These are phyloP conservation scores for Bombardia bombarda DNA, from an alignment of 495 filamentous ascomycete genomes.

Conservation along the genomic window DNA sequence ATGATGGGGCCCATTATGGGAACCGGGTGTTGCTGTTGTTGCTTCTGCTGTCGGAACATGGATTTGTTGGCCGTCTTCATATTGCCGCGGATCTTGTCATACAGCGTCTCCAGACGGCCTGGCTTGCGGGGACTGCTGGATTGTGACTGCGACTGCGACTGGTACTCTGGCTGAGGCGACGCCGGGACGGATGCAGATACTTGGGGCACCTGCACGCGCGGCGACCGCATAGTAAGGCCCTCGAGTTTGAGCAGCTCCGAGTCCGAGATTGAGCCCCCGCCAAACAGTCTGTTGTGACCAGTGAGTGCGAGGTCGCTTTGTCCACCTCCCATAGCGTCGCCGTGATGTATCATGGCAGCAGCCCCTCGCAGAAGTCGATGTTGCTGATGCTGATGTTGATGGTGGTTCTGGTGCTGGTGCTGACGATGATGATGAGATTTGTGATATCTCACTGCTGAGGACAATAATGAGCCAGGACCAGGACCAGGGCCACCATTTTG, in stretches of 20 bases:
- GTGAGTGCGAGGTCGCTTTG: background rate
- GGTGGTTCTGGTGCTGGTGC: background rate
- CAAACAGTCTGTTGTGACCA: slow-evolving; percentile 6
- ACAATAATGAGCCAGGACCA: no score
- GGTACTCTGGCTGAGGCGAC: no score
- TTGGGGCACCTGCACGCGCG: slow-evolving; percentile 18
- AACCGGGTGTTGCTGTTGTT: slow-evolving; percentile 6
- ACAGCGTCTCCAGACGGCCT: slow-evolving; percentile 18
- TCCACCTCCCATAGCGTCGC: background rate
- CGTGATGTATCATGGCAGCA: background rate
- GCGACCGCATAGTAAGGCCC: slow-evolving; percentile 35
- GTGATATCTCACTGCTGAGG: background rate
- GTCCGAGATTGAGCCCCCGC: slow-evolving; percentile 35
- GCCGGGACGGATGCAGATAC: slow-evolving; percentile 20
- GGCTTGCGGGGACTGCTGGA: slow-evolving; percentile 17
- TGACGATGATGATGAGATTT: background rate
- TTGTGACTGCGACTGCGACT: no score
- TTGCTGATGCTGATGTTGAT: background rate
- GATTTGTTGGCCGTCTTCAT: slow-evolving; percentile 23
- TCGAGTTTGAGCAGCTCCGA: slow-evolving; percentile 40
- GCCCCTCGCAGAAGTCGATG: background rate
- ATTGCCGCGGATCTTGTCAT: slow-evolving; percentile 22
- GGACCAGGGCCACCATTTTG: no score
- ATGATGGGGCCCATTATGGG: slow-evolving; percentile 5
- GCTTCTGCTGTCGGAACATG: no score